Base-by-base conservation (phyloP, 2,329 filamentous ascomycete genomes). In the Ophiostoma triangulosporum region DNA sequence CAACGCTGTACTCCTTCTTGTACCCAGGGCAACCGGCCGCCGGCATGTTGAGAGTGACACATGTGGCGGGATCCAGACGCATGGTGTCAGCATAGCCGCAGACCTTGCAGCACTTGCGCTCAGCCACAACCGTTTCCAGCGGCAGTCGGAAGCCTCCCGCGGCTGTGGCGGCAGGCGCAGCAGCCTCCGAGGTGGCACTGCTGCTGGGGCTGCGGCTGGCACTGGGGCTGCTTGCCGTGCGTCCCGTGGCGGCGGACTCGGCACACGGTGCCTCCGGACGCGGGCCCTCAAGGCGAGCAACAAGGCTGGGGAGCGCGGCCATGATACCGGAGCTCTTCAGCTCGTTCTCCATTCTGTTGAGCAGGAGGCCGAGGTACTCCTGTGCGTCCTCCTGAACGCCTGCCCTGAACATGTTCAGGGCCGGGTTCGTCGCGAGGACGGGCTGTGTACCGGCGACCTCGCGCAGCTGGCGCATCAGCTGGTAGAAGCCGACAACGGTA, bases 311-410 rank as follows among this genome's bases (percentile, higher is more conserved):
- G 35, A 61, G 57, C n/a, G 62, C 56, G 1, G 59, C 55, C 52
- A 63, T 65, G 3, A 66, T 69, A 46, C 29, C 46, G 8, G 74
- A 74, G 59, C 74, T 76, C 20, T 73, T 70, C 38, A 88, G 73
- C 63, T 94, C 88, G 62, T 84, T 84, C 62, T 96, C 88, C 27
- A 95, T 73, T 61, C 90, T 83, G 60, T 91, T 88, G 48, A 96
- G 68, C 14, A 98, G 75, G 62, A 91, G 94, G 15, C 88, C 91
- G 62, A 87, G 96, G 66, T 97, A 98, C 66, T 98, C 93, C 64
- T 97, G 93, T 4, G 93, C 93, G 68, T 98, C 93, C 68, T 98
- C 93, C 65, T 97, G 93, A 60, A 94, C 86, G 80, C 86, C 95
- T 29, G 87, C 95, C 66, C 84, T 91, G 84, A 97, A 94, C 9